These are phyloP conservation scores for Silene uniflora DNA, from an alignment of 148 eudicot genomes.

Conservation along the genomic window DNA sequence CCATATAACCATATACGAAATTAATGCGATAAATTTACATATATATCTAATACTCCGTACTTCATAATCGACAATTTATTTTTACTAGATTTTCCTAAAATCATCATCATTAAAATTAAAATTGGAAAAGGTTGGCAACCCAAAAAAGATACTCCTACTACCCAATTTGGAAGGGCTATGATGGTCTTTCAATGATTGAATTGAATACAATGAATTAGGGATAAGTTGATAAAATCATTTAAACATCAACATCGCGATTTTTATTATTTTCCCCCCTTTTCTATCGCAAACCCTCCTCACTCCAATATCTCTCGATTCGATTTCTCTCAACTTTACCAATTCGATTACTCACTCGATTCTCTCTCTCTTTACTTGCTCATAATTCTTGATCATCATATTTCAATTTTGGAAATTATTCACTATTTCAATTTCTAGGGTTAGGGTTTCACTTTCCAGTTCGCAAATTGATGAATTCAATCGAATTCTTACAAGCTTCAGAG, in stretches of 20 bases:
- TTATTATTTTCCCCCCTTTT: not conserved
- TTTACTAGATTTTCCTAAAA: not conserved
- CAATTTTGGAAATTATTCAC: not conserved
- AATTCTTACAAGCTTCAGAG: slow-evolving; percentile 16
- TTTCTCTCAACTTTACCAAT: slow-evolving; percentile 2
- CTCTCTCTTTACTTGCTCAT: not conserved
- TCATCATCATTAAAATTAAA: not conserved
- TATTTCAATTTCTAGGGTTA: slow-evolving; percentile 6
- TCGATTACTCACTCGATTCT: not conserved
- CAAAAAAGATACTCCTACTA: not conserved
- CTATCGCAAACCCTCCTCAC: not conserved
- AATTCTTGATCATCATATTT: not conserved
- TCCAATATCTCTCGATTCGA: not conserved
- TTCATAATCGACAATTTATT: too few relatives aligned
- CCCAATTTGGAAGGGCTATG: too few relatives aligned
- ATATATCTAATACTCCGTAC: too few relatives aligned
- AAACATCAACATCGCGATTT: not conserved
- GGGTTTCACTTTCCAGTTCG: slow-evolving; percentile 18
- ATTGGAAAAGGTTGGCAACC: not conserved
- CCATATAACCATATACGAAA: too few relatives aligned
- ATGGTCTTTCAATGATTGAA: too few relatives aligned
- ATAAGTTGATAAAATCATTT: not conserved
- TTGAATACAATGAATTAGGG: not conserved
- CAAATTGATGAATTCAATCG: not conserved
- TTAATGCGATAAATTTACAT: too few relatives aligned